Percentiles rank a stretch among this genome's conserved stretches.
Conservation (phyloP, 2,329 filamentous ascomycete species). For the Dactylellina haptotyla region DNA sequence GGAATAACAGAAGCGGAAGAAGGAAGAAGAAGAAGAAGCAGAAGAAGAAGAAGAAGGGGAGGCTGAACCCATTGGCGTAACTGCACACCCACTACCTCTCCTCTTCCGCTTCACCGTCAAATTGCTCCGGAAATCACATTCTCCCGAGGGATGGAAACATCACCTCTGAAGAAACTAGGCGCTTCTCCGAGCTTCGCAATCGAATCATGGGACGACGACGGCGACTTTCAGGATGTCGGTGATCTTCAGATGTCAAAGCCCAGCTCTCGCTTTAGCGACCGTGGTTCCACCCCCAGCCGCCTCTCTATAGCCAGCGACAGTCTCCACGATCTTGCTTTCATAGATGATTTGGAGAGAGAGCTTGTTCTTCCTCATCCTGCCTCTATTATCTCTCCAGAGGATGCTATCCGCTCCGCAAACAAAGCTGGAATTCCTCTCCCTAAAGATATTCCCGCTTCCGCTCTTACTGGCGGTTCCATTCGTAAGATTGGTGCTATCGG, state of each 20-base stretch:
- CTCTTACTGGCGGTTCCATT: constrained; percentile 90
- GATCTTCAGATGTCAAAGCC: constrained; percentile 65
- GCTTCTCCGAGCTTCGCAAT: constrained; percentile 62
- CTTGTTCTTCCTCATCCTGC: constrained; percentile 73
- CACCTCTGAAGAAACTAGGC: constrained; percentile 53
- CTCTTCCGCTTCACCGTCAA: constrained; percentile 27
- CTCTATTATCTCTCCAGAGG: constrained; percentile 67
- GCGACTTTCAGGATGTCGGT: constrained; percentile 74
- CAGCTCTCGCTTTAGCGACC: constrained; percentile 67
- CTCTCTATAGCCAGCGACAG: constrained; percentile 69
- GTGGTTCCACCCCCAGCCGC: constrained; percentile 83
- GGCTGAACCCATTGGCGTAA: too few relatives aligned
- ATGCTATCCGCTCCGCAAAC: constrained; percentile 87
- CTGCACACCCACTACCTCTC: not conserved
- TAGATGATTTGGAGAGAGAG: constrained; percentile 87
- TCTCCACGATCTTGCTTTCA: constrained; percentile 82
- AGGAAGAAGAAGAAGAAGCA: not conserved
- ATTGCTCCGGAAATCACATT: constrained; percentile 30
- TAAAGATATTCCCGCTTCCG: constrained; percentile 84
- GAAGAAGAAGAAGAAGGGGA: not conserved
- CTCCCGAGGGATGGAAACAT: constrained; percentile 54
- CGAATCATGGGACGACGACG: constrained; percentile 81
- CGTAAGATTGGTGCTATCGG: constrained; percentile 83
- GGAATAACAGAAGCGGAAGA: not conserved
- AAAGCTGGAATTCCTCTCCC: constrained; percentile 92